Evolutionary conservation across 805 yeast genomes (phyloP).

Genomic region (Starmerella ratchasimensis): DNA sequence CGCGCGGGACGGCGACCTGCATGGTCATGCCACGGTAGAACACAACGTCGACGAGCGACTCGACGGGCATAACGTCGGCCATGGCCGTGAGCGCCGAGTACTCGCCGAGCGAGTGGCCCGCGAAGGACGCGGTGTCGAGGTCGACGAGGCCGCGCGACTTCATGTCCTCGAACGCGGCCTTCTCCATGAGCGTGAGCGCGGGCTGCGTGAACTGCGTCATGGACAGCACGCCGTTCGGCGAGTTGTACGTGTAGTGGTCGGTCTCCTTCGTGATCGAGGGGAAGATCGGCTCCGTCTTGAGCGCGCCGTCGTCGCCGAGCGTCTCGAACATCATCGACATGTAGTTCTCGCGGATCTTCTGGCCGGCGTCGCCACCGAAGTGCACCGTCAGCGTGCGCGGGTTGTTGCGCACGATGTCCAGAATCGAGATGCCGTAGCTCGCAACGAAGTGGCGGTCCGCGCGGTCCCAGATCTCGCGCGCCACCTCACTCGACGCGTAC

Average conservation of each 20-base stretch:
- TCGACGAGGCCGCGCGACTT: constrained; percentile 92
- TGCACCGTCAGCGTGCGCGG: constrained; percentile 92
- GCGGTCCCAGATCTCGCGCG: constrained; percentile 92
- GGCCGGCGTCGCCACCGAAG: constrained; percentile 97
- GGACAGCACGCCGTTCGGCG: constrained; percentile 87
- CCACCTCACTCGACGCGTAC: constrained; percentile 79
- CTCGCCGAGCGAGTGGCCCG: constrained; percentile 99
- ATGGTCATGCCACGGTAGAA: constrained; percentile 99
- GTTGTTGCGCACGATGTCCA: constrained; percentile 88
- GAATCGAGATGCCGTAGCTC: constrained; percentile 93
- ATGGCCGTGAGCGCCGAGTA: constrained; percentile 93
- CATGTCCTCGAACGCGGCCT: constrained; percentile 97
- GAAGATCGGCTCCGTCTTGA: constrained; percentile 88
- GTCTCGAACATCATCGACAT: constrained; percentile 97
- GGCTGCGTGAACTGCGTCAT: constrained; percentile 99
- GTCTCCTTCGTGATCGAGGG: constrained; percentile 75
- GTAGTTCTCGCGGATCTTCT: constrained; percentile 86
- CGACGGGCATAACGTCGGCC: constrained; percentile 98
- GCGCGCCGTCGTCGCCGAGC: constrained; percentile 65
- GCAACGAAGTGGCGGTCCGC: constrained; percentile 87
- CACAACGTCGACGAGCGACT: constrained; percentile 90
- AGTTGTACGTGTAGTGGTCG: constrained; percentile 72
- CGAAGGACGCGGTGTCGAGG: constrained; percentile 70
- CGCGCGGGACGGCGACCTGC: constrained; percentile 99
- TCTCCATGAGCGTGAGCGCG: constrained; percentile 97